These are phyloP conservation scores for Exsudoporus frostii DNA, from an alignment of 768 basidiomycete genomes.

Conservation along the genomic window DNA sequence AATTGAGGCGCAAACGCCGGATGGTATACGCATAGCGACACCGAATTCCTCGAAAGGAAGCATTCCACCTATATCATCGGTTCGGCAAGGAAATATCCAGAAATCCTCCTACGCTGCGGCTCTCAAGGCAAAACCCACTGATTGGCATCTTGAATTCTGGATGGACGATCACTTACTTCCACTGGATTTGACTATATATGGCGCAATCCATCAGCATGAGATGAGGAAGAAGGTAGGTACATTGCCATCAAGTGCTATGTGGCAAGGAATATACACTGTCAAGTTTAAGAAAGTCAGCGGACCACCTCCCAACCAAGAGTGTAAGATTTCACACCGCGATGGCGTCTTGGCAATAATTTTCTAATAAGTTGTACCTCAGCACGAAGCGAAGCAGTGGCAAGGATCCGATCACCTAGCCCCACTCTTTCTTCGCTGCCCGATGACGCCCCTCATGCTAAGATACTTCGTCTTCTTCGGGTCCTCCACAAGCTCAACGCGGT, in stretches of 20 bases:
- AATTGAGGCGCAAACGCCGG: slow-evolving; percentile 93
- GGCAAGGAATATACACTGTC: slow-evolving; percentile 88
- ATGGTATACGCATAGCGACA: slow-evolving; percentile 91
- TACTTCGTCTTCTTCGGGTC: slow-evolving; percentile 84
- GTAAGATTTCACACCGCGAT: slow-evolving; percentile 37
- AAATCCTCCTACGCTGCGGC: slow-evolving; percentile 89
- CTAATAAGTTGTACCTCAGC: slow-evolving; percentile 20
- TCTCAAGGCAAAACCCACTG: slow-evolving; percentile 85
- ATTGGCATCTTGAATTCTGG: slow-evolving; percentile 96
- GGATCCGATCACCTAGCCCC: slow-evolving; percentile 61
- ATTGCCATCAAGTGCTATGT: slow-evolving; percentile 68
- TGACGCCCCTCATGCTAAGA: slow-evolving; percentile 83
- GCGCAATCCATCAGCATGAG: slow-evolving; percentile 92
- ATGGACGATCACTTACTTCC: slow-evolving; percentile 87
- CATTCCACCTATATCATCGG: slow-evolving; percentile 31
- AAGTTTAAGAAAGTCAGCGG: slow-evolving; percentile 92
- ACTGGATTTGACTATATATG: slow-evolving; percentile 90
- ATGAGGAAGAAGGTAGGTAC: slow-evolving; percentile 68
- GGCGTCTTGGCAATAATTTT: neutral
- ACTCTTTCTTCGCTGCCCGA: slow-evolving; percentile 77
- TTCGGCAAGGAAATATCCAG: slow-evolving; percentile 32
- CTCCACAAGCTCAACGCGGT: slow-evolving; percentile 77
- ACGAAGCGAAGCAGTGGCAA: slow-evolving; percentile 41
- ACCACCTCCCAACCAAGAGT: slow-evolving; percentile 61
- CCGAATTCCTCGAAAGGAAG: slow-evolving; percentile 61